A percentile compares a stretch with the other conserved stretches of the same genome.
phyloP scores from a whole-genome alignment of 306 rosid species.

The Coriaria nepalensis region DNA sequence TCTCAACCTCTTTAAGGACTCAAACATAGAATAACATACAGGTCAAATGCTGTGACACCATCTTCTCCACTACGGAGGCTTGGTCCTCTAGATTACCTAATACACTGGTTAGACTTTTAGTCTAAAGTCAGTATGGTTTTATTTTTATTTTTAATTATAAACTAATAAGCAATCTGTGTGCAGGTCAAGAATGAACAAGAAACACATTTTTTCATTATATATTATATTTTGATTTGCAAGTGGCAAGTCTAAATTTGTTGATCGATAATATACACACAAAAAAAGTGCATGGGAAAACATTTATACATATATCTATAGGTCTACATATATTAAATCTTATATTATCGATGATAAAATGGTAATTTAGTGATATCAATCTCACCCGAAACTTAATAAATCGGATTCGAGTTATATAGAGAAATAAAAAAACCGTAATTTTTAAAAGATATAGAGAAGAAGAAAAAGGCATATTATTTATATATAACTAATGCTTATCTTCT shows the following conservation, averaged over 20 bases:
- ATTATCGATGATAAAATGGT: too few relatives aligned
- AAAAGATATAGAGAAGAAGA: conserved; percentile 4
- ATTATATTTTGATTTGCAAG: background rate
- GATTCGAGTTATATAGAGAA: too few relatives aligned
- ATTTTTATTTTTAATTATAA: background rate
- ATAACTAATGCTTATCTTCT: conserved; percentile 32
- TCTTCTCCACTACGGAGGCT: conserved; percentile 20
- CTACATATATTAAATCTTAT: too few relatives aligned
- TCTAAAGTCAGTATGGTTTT: background rate
- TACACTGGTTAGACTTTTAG: conserved; percentile 12
- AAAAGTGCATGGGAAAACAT: too few relatives aligned
- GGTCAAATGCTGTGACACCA: conserved; percentile 74
- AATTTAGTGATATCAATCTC: too few relatives aligned
- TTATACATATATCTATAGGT: too few relatives aligned
- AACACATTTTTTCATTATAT: conserved; percentile 4
- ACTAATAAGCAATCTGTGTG: background rate
- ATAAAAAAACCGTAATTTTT: too few relatives aligned
- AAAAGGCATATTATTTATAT: background rate
- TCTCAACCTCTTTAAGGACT: conserved; percentile 11
- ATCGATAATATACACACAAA: conserved; percentile 15
- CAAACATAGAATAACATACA: too few relatives aligned
- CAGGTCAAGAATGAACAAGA: too few relatives aligned
- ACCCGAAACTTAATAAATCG: too few relatives aligned
- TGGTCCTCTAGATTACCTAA: conserved; percentile 32
- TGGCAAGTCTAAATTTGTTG: conserved; percentile 13